phyloP scores from a whole-genome alignment of 2,329 filamentous ascomycete species.

The Aspergillus glaucus region DNA sequence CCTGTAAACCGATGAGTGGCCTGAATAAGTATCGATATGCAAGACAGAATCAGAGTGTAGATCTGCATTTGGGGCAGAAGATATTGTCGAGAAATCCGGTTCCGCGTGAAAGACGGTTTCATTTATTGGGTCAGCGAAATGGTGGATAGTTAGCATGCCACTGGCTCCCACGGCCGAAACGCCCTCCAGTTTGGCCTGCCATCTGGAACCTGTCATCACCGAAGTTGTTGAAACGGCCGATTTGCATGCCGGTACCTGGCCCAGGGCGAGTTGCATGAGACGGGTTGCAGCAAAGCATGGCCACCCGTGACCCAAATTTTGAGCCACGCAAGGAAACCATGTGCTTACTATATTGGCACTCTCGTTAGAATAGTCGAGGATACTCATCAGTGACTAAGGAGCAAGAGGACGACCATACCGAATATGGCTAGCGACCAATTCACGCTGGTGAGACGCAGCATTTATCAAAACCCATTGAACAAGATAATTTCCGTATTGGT shows the following conservation, averaged over 20 bases:
- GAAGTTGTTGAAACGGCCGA: conserved; percentile 54
- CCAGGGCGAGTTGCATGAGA: conserved; percentile 83
- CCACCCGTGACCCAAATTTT: conserved; percentile 96
- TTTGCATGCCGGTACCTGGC: conserved; percentile 65
- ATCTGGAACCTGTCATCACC: conserved; percentile 31
- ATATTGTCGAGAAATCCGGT: too few relatives aligned
- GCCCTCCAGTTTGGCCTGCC: conserved; percentile 34
- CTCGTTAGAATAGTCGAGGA: conserved; percentile 6
- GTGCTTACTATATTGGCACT: conserved; percentile 59
- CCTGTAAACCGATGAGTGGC: too few relatives aligned
- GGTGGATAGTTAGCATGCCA: conserved; percentile 33
- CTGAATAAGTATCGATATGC: too few relatives aligned
- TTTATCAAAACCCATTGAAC: conserved; percentile 96
- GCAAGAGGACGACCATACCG: conserved; percentile 41
- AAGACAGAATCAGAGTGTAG: too few relatives aligned
- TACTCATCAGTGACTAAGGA: background rate
- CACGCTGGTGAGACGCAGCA: conserved; percentile 77
- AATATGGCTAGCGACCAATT: conserved; percentile 88
- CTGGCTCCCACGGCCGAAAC: conserved; percentile 31
- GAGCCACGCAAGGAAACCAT: conserved; percentile 98
- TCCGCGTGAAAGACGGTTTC: background rate
- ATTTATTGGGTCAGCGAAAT: conserved; percentile 24
- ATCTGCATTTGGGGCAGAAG: too few relatives aligned
- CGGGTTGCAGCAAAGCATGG: conserved; percentile 97
- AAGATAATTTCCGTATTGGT: conserved; percentile 98